phyloP scores from a whole-genome alignment of 768 basidiomycete species.

The Roridomyces roridus region DNA sequence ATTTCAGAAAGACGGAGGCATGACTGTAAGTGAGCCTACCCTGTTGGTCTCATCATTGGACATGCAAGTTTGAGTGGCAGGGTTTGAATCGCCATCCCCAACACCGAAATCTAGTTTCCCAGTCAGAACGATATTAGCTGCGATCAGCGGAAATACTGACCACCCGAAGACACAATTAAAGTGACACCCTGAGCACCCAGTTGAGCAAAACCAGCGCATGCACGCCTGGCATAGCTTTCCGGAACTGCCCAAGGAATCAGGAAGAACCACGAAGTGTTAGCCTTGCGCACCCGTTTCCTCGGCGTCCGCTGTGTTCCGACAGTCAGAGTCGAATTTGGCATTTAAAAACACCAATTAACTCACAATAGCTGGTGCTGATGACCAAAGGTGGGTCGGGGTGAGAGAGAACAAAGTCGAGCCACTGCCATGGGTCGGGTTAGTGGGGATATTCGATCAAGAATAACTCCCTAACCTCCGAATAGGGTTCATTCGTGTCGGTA shows the following conservation, averaged over 20 bases:
- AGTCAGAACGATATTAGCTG: conserved; percentile 26
- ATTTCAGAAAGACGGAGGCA: too few species aligned
- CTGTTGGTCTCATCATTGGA: conserved; percentile 53
- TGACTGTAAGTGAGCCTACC: too few species aligned
- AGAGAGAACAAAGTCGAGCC: conserved; percentile 52
- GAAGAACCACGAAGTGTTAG: not conserved
- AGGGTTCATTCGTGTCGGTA: conserved; percentile 52
- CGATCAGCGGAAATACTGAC: too few species aligned
- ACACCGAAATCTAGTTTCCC: conserved; percentile 60
- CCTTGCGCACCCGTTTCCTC: too few species aligned
- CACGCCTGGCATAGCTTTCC: conserved; percentile 47
- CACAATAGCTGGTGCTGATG: conserved; percentile 58
- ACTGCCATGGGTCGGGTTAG: conserved; percentile 36
- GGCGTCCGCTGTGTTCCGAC: too few species aligned
- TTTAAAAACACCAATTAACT: too few species aligned
- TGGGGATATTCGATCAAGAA: not conserved
- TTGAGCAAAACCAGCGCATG: conserved; percentile 54
- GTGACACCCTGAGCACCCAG: conserved; percentile 60
- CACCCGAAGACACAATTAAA: conserved; percentile 58
- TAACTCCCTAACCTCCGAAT: conserved; percentile 21
- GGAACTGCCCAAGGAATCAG: conserved; percentile 45
- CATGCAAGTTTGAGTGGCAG: conserved; percentile 46
- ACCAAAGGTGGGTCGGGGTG: conserved; percentile 48
- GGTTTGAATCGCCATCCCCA: conserved; percentile 52
- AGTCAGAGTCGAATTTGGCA: too few species aligned